These are phyloP conservation scores for Cystoisospora suis DNA, from an alignment of 169 alveolate species.

Conservation along the genomic window DNA sequence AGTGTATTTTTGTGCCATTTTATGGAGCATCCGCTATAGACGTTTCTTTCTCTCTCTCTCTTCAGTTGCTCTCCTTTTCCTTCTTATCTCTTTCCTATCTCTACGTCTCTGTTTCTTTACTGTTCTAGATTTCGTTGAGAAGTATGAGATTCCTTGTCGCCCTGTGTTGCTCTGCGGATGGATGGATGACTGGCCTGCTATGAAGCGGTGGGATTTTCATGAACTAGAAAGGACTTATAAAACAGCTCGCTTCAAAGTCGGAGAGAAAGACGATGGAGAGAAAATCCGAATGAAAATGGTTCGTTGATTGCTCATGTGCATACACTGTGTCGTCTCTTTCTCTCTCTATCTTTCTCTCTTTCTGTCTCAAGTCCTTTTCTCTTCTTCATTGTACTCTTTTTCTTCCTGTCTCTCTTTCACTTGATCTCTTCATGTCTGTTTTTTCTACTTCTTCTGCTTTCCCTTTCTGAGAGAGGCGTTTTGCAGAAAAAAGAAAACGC, in stretches of 20 bases:
- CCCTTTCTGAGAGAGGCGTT: too few species aligned
- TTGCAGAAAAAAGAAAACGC: background rate
- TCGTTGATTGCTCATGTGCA: background rate
- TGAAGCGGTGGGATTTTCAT: constrained; percentile 31
- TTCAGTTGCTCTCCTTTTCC: background rate
- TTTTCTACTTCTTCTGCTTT: too few species aligned
- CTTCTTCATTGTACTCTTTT: too few species aligned
- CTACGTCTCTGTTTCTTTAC: background rate
- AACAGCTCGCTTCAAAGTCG: constrained; percentile 51
- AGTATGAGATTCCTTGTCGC: constrained; percentile 36
- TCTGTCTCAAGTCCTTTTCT: background rate
- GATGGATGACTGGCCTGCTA: constrained; percentile 70
- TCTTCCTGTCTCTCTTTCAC: background rate
- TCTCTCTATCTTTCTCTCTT: background rate
- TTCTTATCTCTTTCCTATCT: background rate
- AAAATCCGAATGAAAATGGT: constrained; percentile 50
- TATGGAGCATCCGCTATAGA: too few species aligned
- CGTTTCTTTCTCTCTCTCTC: too few species aligned
- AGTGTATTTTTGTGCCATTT: too few species aligned
- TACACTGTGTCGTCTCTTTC: background rate
- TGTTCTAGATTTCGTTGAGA: constrained; percentile 9
- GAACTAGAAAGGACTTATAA: background rate
- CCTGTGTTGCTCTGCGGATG: constrained; percentile 66
- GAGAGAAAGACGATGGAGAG: constrained; percentile 55
- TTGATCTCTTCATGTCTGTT: background rate